Evolutionary conservation across 768 basidiomycete species (phyloP), one percentile per base, ranked within the genome.

Genomic region (Suillus plorans): DNA sequence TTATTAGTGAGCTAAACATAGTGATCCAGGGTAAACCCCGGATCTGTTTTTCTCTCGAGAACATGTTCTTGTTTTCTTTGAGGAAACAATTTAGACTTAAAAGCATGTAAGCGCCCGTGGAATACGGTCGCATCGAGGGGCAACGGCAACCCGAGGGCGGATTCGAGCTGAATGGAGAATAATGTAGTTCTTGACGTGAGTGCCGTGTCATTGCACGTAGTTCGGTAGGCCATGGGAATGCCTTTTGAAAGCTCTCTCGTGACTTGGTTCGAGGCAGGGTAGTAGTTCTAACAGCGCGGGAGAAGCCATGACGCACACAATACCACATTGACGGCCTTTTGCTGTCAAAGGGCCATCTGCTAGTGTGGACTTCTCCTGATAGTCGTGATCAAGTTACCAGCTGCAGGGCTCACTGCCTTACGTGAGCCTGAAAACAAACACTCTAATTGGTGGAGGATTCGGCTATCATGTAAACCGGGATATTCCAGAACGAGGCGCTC

Each of bases 261-360:
- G 50, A 58, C 57, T 58, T 58, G 2, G 56, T 58, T 39, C 37
- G 56, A n/a, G 56, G 31, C 62, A 25, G 61, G 25, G 60, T 63
- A 47, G 60, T 44, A 52, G 62, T 36, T 64, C 61, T 49, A 63
- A 36, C 25, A 16, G 31, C 42, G 31, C 56, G 60, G 28, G 22
- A 64, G 63, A 61, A 61, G 59, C 42, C 45, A 49, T 39, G n/a
- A 28, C 14, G 16, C 60, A 63, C 44, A 9, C 22, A 10, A 1
- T 31, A 50, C 64, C 18, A 62, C 37, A 52, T 44, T 28, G 52
- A 66, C 65, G 65, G 65, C 28, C 56, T 66, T 64, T 66, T 49
- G 63, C 55, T 63, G 65, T 66, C 65, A 66, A 34, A 64, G 65
- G 55, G 58, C 61, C 61, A 37, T 57, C 52, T 31, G 31, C 31